Conservation (phyloP, 768 basidiomycete genomes). For the Leucocoprinus birnbaumii region DNA sequence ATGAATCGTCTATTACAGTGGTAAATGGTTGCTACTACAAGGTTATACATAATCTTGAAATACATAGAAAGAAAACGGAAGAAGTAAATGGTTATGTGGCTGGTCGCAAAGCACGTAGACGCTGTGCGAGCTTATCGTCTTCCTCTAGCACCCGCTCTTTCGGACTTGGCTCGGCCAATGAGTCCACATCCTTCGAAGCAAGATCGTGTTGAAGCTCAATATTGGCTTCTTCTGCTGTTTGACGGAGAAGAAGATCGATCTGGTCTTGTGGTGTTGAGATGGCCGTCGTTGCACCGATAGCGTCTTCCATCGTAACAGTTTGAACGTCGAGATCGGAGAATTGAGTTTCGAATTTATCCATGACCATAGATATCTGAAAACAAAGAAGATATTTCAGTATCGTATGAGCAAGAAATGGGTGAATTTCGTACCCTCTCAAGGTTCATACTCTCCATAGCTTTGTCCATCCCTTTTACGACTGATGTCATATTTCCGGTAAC, state of each 20-base stretch:
- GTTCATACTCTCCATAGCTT: constrained; percentile 99
- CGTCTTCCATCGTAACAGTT: constrained; percentile 96
- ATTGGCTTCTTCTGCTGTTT: constrained; percentile 96
- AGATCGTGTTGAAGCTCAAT: constrained; percentile 94
- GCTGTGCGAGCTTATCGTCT: constrained; percentile 78
- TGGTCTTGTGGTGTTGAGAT: constrained; percentile 96
- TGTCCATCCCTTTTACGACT: constrained; percentile 97
- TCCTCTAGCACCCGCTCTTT: constrained; percentile 64
- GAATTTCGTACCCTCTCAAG: constrained; percentile 73
- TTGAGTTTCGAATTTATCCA: constrained; percentile 98
- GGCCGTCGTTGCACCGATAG: constrained; percentile 92
- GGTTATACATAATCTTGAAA: neutral
- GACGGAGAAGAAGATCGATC: constrained; percentile 86
- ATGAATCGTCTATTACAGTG: neutral
- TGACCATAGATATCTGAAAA: constrained; percentile 87
- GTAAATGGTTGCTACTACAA: neutral
- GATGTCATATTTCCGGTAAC: constrained; percentile 96
- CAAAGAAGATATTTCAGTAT: neutral
- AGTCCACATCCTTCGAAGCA: constrained; percentile 55
- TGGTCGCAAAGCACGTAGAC: constrained; percentile 85
- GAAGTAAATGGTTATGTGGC: constrained; percentile 42
- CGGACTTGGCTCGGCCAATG: constrained; percentile 54
- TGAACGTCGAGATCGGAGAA: constrained; percentile 98
- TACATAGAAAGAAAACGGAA: neutral
- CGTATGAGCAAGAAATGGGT: neutral